Evolutionary conservation across 2,329 filamentous ascomycete genomes (phyloP), one percentile per base, ranked within the genome.

Genomic region (Fusarium robinianum): DNA sequence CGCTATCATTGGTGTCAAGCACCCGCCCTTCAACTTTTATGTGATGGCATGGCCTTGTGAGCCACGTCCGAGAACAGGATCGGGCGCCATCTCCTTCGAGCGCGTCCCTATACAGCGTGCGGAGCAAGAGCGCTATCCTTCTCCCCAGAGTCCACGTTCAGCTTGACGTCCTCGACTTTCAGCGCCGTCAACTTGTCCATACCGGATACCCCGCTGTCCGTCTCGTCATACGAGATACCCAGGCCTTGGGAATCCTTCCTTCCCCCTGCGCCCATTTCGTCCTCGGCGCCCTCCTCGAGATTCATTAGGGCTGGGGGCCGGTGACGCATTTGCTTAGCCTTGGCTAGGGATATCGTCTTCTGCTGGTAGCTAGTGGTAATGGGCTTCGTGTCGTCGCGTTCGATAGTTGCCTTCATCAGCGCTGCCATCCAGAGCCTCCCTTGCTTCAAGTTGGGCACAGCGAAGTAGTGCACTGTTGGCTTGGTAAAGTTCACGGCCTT

Each of bases 341-440:
- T 96, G 41, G 85, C 81, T 6, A 99, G 80, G 17, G 88, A 94
- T 41, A 99, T 96, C 0, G 94, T 99, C 75, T 95, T 94, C 65
- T 96, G 91, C 65, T 96, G 92, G 70, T 97, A 97, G 4, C 90
- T 96, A 4, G 88, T 94, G 14, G 89, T 90, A 48, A 96, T 85
- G 8, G 86, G 81, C 49, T 87, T 80, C 4, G 80, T 80, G 61
- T 87, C 83, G 58, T 99, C 94, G 49, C 92, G 86, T 64, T 97
- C 92, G 60, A 99, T 99, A 2, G 94, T 99, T 8, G 94, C 94
- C 72, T 99, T 99, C 89, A 99, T 95, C 37, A 99, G 74, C 5
- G 94, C 94, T 5, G 90, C 94, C 94, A 99, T 99, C 94, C 94
- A 99, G 26, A 95, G 74, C 9, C 94, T 84, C 11, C 94, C 94